phyloP scores from a whole-genome alignment of 2,329 filamentous ascomycete species.

The Fusarium sp. region DNA sequence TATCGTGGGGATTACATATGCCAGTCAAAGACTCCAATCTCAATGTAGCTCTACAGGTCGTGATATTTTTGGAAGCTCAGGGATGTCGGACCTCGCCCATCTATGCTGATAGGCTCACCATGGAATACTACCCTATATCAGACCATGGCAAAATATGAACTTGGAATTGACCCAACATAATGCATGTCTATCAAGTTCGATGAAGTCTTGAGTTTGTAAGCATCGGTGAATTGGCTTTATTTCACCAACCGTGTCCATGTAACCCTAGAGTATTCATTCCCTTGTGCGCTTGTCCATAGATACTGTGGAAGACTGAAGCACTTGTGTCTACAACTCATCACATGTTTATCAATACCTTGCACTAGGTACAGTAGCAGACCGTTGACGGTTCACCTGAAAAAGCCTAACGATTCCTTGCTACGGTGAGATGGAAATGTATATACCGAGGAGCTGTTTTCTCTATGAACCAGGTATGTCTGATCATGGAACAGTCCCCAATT shows the following conservation, averaged over 20 bases:
- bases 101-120: background rate
- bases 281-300: no score
- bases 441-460: background rate
- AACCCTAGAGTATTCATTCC: background rate
- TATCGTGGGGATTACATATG: background rate
- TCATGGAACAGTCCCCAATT: background rate
- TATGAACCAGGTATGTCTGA: background rate
- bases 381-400: background rate
- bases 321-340: background rate
- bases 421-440: background rate
- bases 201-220: background rate
- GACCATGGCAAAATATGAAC: background rate
- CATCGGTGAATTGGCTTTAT: background rate
- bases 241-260: background rate
- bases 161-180: background rate
- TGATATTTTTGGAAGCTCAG: conserved; percentile 1
- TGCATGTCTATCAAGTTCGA: background rate
- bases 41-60: background rate
- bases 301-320: background rate
- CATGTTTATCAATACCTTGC: background rate
- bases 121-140: background rate
- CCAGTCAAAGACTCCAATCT: background rate
- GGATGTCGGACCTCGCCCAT: background rate
- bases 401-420: background rate
- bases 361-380: no score